A percentile compares a stretch with the other conserved stretches of the same genome.
Evolutionary conservation across 2,329 filamentous ascomycete species (phyloP).

Genomic region (Incumbomyces delicatus): DNA sequence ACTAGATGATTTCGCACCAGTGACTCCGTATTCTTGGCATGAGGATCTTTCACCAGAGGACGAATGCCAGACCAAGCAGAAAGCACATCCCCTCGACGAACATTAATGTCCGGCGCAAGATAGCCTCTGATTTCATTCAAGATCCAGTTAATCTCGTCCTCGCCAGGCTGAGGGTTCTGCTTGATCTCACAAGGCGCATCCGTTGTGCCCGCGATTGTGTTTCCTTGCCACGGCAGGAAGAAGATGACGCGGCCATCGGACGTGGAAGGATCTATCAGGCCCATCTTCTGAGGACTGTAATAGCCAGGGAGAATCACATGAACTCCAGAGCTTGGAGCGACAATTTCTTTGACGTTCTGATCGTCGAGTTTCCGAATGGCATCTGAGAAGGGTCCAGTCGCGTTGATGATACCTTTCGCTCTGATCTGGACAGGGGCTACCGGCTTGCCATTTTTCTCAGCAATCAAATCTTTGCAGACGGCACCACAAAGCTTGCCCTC

Average conservation of each 20-base stretch:
- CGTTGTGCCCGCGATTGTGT: conserved; percentile 82
- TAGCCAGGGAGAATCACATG: conserved; percentile 82
- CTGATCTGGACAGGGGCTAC: conserved; percentile 57
- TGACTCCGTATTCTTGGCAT: conserved; percentile 75
- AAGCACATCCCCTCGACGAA: conserved; percentile 76
- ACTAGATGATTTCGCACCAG: conserved; percentile 81
- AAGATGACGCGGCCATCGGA: conserved; percentile 86
- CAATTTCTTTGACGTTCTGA: conserved; percentile 60
- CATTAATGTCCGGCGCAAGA: conserved; percentile 72
- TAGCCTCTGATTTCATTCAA: conserved; percentile 73
- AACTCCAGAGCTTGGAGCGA: conserved; percentile 74
- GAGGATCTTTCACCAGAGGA: conserved; percentile 75
- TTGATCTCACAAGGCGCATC: conserved; percentile 66
- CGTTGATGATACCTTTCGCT: conserved; percentile 77
- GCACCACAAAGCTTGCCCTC: conserved; percentile 66
- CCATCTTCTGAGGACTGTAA: conserved; percentile 70
- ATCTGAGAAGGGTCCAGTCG: conserved; percentile 80
- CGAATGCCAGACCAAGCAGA: conserved; percentile 85
- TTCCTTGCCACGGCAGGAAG: conserved; percentile 88
- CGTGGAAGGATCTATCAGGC: conserved; percentile 73
- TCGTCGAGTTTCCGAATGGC: conserved; percentile 80
- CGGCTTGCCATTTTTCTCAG: conserved; percentile 53
- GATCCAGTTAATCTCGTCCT: conserved; percentile 83
- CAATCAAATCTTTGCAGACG: conserved; percentile 59
- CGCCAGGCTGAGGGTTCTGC: conserved; percentile 64